These are phyloP conservation scores for Lenwebbia sp. DNA, from an alignment of 345 rosid genomes.

Conservation along the genomic window DNA sequence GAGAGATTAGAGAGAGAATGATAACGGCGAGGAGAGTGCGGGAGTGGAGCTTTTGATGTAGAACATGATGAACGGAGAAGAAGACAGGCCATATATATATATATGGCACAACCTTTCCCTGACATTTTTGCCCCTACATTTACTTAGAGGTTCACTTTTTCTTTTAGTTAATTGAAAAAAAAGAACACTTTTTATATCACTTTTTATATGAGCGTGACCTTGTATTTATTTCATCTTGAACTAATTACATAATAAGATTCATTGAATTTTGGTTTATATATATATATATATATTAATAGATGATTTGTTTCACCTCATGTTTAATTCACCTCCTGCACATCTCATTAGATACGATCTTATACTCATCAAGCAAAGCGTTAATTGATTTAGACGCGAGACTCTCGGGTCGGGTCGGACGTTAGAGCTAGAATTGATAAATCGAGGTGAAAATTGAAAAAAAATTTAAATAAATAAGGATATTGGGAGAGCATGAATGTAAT, in stretches of 20 bases:
- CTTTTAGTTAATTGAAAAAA: not conserved
- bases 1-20: not conserved
- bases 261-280: not conserved
- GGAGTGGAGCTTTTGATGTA: not conserved
- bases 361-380: not conserved
- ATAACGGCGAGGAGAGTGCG: not conserved
- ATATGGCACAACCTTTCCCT: too few relatives aligned
- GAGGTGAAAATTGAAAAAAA: not conserved
- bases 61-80: not conserved
- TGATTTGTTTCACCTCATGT: fast-evolving
- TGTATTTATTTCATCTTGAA: too few relatives aligned
- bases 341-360: not conserved
- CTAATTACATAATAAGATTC: not conserved
- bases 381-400: not conserved
- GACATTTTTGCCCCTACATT: not conserved
- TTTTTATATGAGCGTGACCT: not conserved
- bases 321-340: not conserved
- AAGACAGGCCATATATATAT: not conserved
- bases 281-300: too few relatives aligned
- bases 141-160: not conserved
- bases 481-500: not conserved
- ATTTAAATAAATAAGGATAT: not conserved
- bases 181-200: not conserved
- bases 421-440: not conserved
- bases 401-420: not conserved